Base-by-base conservation (phyloP, 2,329 filamentous ascomycete genomes). In the Trichocomaceae sp. region DNA sequence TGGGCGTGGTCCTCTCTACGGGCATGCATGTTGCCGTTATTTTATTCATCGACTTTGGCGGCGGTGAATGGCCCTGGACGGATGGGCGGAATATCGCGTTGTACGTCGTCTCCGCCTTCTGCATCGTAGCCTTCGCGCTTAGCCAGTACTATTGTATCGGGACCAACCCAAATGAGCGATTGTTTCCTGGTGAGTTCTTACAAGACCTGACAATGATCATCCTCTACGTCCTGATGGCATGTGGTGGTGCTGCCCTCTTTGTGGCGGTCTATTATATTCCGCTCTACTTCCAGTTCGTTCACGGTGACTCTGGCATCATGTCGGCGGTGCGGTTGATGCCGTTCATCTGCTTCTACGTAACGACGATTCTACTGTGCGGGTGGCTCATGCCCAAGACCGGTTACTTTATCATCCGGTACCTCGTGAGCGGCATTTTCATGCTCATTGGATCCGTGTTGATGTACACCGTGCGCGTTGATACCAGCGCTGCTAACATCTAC, bases 261-360 rank as follows among this genome's bases (percentile, higher is more conserved):
- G 44, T 56, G 22, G 20, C 69, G 0, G 66, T 78, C 9, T 81
- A 81, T 65, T 82, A 77, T 65, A 74, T 77, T 13, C 79, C 79
- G 0, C 67, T 81, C 0, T 80, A 73, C 65, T 81, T 80, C 62
- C 75, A 79, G 55, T 81, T 81, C 60, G 71, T 71, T 0, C 68
- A 67, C 3, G 73, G 73, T 7, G 76, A 77, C 47, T 64, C 60
- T 0, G 66, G 61, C 1, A 45, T 66, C 10, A 59, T 42, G 20
- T 59, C 66, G 10, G 62, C 62, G 9, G 65, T 70, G 2, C 63
- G 62, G 9, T 58, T 70, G 3, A 53, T 68, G 12, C 64, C 64
- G 2, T 63, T 60, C 41, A 57, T 68, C 39, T 50, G 52, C 42
- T 22, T 64, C 20, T 33, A 59, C 19, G 60, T 66, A 3, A 37